Percentiles rank a stretch among this genome's conserved stretches.
Conservation (phyloP, 2,329 filamentous ascomycete species). For the Pestalotiopsis sp. region DNA sequence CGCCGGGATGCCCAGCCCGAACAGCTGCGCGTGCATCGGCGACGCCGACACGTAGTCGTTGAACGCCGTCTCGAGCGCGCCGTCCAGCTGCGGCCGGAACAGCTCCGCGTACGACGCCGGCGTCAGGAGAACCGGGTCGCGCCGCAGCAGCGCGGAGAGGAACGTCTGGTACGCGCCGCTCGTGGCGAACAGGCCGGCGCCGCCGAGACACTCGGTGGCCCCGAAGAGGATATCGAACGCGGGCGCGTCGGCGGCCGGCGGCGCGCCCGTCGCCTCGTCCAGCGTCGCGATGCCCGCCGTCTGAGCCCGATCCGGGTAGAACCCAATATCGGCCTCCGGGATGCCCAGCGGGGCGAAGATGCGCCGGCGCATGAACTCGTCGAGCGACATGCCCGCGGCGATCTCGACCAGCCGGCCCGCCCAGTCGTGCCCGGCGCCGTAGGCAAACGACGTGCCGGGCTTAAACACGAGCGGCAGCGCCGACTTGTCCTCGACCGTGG, state of each 20-base stretch:
- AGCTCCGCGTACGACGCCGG: slow-evolving; percentile 25
- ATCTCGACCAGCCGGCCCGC: slow-evolving; percentile 23
- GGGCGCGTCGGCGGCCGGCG: slow-evolving; percentile 22
- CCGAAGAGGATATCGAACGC: slow-evolving; percentile 23
- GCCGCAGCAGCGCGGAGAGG: slow-evolving; percentile 25
- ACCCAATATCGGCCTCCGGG: slow-evolving; percentile 20
- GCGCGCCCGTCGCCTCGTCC: slow-evolving; percentile 20
- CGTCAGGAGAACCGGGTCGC: slow-evolving; percentile 26
- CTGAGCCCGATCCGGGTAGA: slow-evolving; percentile 25
- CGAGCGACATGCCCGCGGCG: slow-evolving; percentile 17
- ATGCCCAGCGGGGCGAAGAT: slow-evolving; percentile 28
- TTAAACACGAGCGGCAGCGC: slow-evolving; percentile 22
- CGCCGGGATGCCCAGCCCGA: slow-evolving; percentile 22
- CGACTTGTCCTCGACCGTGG: slow-evolving; percentile 23
- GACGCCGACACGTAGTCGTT: slow-evolving; percentile 24
- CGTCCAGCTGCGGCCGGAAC: slow-evolving; percentile 30
- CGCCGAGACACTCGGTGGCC: slow-evolving; percentile 25
- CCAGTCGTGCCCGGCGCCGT: slow-evolving; percentile 26
- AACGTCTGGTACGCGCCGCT: slow-evolving; percentile 26
- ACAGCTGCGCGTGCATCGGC: slow-evolving; percentile 18
- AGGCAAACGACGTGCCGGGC: slow-evolving; percentile 24
- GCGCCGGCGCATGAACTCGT: slow-evolving; percentile 25
- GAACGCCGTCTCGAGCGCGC: slow-evolving; percentile 23
- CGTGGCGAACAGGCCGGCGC: slow-evolving; percentile 23
- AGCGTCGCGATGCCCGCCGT: slow-evolving; percentile 26